phyloP scores from a whole-genome alignment of 2,329 filamentous ascomycete species.

The Cercospora sp. region DNA sequence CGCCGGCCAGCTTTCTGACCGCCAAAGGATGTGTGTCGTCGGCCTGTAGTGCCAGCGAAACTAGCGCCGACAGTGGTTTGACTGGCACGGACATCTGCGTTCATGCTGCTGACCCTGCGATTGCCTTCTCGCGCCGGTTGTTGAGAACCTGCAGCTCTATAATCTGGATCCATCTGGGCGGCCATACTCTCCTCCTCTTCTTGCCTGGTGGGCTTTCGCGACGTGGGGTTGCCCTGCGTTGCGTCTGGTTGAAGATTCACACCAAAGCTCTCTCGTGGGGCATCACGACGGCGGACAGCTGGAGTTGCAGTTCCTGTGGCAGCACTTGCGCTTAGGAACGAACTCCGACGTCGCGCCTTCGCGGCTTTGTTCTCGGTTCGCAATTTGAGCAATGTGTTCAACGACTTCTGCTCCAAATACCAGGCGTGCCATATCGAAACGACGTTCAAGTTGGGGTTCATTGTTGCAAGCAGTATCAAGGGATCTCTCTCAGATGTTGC shows the following conservation, averaged over 20 bases:
- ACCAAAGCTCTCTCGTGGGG: conserved; percentile 75
- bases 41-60: conserved; percentile 56
- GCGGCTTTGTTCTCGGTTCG: conserved; percentile 41
- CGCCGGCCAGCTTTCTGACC: conserved; percentile 60
- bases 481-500: conserved; percentile 34
- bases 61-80: conserved; percentile 44
- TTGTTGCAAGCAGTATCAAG: conserved; percentile 75
- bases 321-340: conserved; percentile 58
- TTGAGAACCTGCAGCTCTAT: conserved; percentile 46
- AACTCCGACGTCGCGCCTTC: conserved; percentile 63
- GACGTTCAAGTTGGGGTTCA: conserved; percentile 71
- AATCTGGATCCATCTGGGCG: conserved; percentile 53
- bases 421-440: conserved; percentile 84
- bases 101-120: conserved; percentile 88
- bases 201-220: conserved; percentile 34
- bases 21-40: conserved; percentile 70
- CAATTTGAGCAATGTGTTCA: conserved; percentile 45
- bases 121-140: conserved; percentile 55
- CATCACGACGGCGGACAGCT: conserved; percentile 59
- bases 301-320: conserved; percentile 76
- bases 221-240: conserved; percentile 24
- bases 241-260: conserved; percentile 42
- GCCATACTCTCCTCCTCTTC: conserved; percentile 50
- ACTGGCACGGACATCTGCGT: conserved; percentile 53
- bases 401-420: conserved; percentile 69